Evolutionary conservation across 176 grass and related monocot genomes (phyloP), one percentile per base, ranked within the genome.

Genomic region (Tillandsia fasciculata): DNA sequence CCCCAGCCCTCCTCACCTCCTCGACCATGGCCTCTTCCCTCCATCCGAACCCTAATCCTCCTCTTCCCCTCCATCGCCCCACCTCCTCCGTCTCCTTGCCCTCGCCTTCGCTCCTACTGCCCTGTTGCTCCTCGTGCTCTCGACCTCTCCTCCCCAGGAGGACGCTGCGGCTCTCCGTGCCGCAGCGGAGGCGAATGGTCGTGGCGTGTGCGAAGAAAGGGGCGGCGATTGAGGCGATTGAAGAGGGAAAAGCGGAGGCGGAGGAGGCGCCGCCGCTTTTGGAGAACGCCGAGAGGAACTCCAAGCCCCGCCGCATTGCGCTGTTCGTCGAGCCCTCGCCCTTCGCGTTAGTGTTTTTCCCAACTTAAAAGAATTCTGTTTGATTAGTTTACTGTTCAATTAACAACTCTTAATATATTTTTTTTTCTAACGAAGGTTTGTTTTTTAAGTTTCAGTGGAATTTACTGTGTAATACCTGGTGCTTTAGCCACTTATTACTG

Each of bases 301-400:
- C 78, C 26, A 86, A 73, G 76, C 88, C 92, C 26, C 85, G 88
- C 70, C 88, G 83, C 65, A 91, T 96, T 76, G 92, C 92, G 10
- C 92, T 91, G 51, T 91, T 91, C 68, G 88, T 96, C 2, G 92
- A 96, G 81, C 92, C 92, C 2, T 96, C 88, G 23, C 92, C 92
- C 26, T 96, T 96, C 75, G 78, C 92, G 73, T 81, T 20, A 13
- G 63, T 65, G 65, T 54, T 15, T 48, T 27, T 24, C 20, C 22
- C 48, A 1, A 4, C 58, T 72, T 12, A 33, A 12, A 9, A n/a
- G 48, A 64, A 52, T 65, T 28, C 27, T 64, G 13, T 75, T 48
- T 18, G 3, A 14, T 73, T 20, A 76, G 50, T 54, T 66, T 53
- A 24, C 7, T 23, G 2, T 67, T 11, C 53, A 51, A 9, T 58